Evolutionary conservation across 1,284 basidiomycete species (phyloP), one percentile per base, ranked within the genome.

Genomic region (Puccinia polysora): DNA sequence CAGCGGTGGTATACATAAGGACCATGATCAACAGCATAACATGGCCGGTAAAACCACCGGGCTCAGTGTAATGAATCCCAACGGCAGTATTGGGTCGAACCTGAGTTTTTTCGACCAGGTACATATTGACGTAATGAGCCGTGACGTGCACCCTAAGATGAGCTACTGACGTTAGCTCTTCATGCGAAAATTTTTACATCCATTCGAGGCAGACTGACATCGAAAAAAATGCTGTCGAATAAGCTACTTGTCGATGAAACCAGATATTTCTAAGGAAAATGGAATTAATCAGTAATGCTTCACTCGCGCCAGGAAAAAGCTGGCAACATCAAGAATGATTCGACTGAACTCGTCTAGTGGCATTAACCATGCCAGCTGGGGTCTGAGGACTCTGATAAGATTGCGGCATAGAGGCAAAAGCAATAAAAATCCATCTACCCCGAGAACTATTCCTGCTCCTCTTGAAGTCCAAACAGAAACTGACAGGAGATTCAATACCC

Each of bases 21-120:
- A 91, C 80, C 88, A 93, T 91, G 79, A 91, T 60, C 34, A 73
- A 20, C 38, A 78, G 74, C 75, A 78, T 77, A 23, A 90, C 88
- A 80, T 94, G 91, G 14, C 91, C 91, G 1, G 90, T 90, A 77
- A 93, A 87, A 38, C 89, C 89, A 76, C 89, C 89, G 10, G 47
- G 8, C 34, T 56, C 38, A 28, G 52, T 56, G 52, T 72, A 72
- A 38, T 63, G 60, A 28, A 72, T 72, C 2, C 60, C 69, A 36
- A 64, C 32, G 7, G 69, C 69, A 40, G 69, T 72, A 49, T 72
- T 72, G 7, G 59, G 59, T 32, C 69, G 47, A 43, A 72, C 69
- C 38, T 72, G 69, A 15, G 69, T 64, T 49, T 50, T 55, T 38
- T 72, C 69, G 43, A 72, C 69, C 43, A 56, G 34, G 15, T n/a